Evolutionary conservation across 495 filamentous ascomycete species (phyloP), one percentile per base, ranked within the genome.

Genomic region (Articulospora tetracladia): DNA sequence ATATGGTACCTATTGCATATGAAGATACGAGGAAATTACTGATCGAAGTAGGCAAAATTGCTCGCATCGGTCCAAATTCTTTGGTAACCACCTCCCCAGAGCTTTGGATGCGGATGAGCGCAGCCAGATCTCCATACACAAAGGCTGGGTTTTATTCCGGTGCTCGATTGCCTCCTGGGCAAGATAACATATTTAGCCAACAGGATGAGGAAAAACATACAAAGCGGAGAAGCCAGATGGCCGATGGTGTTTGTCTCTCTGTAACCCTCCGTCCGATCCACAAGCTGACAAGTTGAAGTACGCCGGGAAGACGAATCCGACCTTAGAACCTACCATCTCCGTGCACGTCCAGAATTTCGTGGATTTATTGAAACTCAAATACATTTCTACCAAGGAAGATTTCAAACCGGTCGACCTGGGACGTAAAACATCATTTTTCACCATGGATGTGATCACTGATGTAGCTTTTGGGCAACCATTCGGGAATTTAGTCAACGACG

Each of bases 381-480:
- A 80, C 23, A 15, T 64, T 19, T 56, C 62, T 12, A 52, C 52
- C 59, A 58, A 25, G 22, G 26, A 24, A 7, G 20, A 60, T 7
- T 66, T 59, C 17, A 70, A 66, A 30, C 65, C 70, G 0, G 71
- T 80, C 62, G 76, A 81, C 62, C 53, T 80, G 25, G 76, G 73
- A 3, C 63, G 52, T 10, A 74, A 73, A 49, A 63, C 70, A 1
- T 68, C 74, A 32, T 81, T 70, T 58, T 72, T 79, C 48, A 77
- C 78, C 24, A 69, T 79, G 17, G 79, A 83, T 51, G 73, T 79
- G 10, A 76, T 81, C 54, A 72, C 69, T 44, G 67, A 73, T 20
- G 61, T 81, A 22, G 75, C 72, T 13, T 75, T 79, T 39, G 73
- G 76, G 7, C 66, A 67, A 30, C 60, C 73, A 3, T 77, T 76